These are phyloP conservation scores for Singerocomus inundabilis DNA, from an alignment of 1,284 basidiomycete genomes.

Conservation along the genomic window DNA sequence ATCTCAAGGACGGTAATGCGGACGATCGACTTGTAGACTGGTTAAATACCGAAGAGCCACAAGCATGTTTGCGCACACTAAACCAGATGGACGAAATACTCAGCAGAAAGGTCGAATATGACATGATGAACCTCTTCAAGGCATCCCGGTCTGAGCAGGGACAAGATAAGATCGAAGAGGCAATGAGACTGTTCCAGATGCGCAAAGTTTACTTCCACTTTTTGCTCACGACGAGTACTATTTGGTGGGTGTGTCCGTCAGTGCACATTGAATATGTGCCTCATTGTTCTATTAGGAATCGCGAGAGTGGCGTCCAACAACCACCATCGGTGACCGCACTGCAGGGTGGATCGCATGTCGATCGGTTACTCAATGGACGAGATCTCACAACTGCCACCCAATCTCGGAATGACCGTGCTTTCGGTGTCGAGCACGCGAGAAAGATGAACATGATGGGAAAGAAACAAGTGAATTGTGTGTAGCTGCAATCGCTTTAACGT, in stretches of 20 bases:
- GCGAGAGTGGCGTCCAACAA: not conserved
- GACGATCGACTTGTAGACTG: conserved; percentile 10
- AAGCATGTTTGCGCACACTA: not conserved
- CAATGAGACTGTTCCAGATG: not conserved
- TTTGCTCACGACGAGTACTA: conserved; percentile 1
- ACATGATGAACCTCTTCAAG: not conserved
- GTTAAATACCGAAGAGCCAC: conserved; percentile 4
- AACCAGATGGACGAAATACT: conserved; percentile 1
- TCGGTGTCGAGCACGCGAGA: too few relatives aligned
- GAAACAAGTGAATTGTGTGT: too few relatives aligned
- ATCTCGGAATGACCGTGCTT: too few relatives aligned
- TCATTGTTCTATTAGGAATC: not conserved
- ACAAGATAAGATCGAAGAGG: not conserved
- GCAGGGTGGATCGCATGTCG: too few relatives aligned
- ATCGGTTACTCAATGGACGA: too few relatives aligned
- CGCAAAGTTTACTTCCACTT: conserved; percentile 3
- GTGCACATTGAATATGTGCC: not conserved
- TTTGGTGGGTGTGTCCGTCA: conserved; percentile 1
- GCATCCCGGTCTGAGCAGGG: not conserved
- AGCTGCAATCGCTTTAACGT: too few relatives aligned
- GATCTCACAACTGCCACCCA: too few relatives aligned
- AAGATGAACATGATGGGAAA: too few relatives aligned
- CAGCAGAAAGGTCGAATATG: not conserved
- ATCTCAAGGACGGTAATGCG: not conserved
- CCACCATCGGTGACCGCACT: not conserved